Evolutionary conservation across 2,329 filamentous ascomycete species (phyloP).

Genomic region (Hypoxylon sp.): DNA sequence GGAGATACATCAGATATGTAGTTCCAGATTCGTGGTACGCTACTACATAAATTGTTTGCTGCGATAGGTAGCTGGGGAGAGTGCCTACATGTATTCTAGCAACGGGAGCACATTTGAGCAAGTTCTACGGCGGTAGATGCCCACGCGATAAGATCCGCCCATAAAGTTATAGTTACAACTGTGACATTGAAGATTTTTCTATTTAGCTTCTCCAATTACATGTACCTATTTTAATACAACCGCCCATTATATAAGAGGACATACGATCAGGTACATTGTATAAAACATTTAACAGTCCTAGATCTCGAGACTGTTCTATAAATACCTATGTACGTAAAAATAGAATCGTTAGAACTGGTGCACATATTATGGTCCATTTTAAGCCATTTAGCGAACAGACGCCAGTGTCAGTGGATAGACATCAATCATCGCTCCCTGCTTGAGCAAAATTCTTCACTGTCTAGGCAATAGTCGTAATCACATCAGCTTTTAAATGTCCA

Average conservation of each 20-base stretch:
- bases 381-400: background rate
- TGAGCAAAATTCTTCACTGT: background rate
- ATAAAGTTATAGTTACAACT: background rate
- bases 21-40: conserved; percentile 8
- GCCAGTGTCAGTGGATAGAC: background rate
- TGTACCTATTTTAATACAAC: background rate
- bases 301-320: background rate
- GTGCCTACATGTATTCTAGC: conserved; percentile 12
- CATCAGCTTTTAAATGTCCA: background rate
- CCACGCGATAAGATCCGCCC: background rate
- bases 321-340: background rate
- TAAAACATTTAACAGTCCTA: background rate
- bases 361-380: background rate
- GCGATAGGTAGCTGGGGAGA: background rate
- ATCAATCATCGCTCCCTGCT: background rate
- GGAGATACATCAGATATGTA: background rate
- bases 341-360: background rate
- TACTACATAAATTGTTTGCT: conserved; percentile 15
- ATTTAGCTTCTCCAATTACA: background rate
- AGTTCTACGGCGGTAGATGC: conserved; percentile 13
- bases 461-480: background rate
- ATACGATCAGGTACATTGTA: background rate
- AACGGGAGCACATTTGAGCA: conserved; percentile 39
- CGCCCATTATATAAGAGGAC: background rate
- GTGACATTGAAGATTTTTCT: background rate